Evolutionary conservation across 2,329 filamentous ascomycete genomes (phyloP), one percentile per base, ranked within the genome.

Genomic region (Phaeophleospora eucalypticola): DNA sequence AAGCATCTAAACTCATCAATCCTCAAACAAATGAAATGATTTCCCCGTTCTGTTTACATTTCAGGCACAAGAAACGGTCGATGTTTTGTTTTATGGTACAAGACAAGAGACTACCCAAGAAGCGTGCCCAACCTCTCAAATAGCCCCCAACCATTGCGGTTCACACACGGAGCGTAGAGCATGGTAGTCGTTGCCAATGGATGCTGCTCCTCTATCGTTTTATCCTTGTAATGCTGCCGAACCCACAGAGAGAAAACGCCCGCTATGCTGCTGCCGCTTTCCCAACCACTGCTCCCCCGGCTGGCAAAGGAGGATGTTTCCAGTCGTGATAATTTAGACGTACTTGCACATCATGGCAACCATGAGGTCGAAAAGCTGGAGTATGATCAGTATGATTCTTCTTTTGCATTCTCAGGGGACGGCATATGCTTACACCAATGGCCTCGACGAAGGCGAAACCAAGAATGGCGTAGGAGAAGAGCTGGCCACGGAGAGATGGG

Each of bases 371-470:
- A 88, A 88, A 70, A 88, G 83, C 58, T 61, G 53, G 37, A 3
- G 19, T 19, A 20, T 16, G 20, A 34, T 50, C 34, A 49, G 44
- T 35, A 8, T 36, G 10, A n/a, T 10, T n/a, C 2, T 17, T 20
- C 14, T 20, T 12, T 37, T n/a, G 32, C n/a, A 9, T 15, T 35
- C n/a, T n/a, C n/a, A n/a, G n/a, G n/a, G n/a, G n/a, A n/a, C n/a
- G n/a, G n/a, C n/a, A n/a, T n/a, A 29, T 29, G 24, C 24, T 29
- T 29, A 58, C 52, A 85, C 85, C 86, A 66, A 87, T 89, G 77
- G 88, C 87, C 75, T 93, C 88, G 75, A 90, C 87, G 84, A 93
- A 93, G 71, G 87, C 88, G 79, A 93, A 93, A 79, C 88, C 87
- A 71, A 93, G 79, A 86, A 93, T 91, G 82, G 87, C 87, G 78